Evolutionary conservation across 73 alveolate genomes (phyloP).

Genomic region (Blepharisma japonicum): DNA sequence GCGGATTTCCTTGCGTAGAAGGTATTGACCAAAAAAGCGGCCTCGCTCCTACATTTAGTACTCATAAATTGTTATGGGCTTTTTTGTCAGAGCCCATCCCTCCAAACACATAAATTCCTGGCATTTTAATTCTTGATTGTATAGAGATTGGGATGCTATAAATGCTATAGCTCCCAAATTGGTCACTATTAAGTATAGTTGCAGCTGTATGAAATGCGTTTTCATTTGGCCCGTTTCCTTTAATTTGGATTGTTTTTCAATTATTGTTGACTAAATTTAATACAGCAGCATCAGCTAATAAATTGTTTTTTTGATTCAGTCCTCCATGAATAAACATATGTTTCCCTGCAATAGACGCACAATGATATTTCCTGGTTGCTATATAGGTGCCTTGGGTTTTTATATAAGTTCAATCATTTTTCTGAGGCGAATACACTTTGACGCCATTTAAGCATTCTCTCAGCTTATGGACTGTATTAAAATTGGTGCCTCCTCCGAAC

Average conservation of each 20-base stretch:
- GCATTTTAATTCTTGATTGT: neutral
- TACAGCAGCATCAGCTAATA: constrained; percentile 19
- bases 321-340: constrained; percentile 34
- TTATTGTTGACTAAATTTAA: neutral
- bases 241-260: constrained; percentile 4
- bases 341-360: neutral
- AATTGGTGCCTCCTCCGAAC: constrained; percentile 30
- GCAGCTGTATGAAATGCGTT: constrained; percentile 14
- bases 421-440: neutral
- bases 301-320: constrained; percentile 10
- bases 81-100: constrained; percentile 10
- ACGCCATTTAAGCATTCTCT: constrained; percentile 29
- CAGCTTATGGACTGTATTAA: neutral
- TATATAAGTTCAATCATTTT: neutral
- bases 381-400: constrained; percentile 9
- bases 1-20: constrained; percentile 1
- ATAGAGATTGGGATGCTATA: neutral
- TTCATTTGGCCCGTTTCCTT: neutral
- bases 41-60: neutral
- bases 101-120: constrained; percentile 31
- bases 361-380: constrained; percentile 25
- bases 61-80: neutral
- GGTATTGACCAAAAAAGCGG: constrained; percentile 21
- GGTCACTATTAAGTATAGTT: neutral
- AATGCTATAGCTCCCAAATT: neutral